Conservation (phyloP, 139 green algal genomes). For the Chlamydomonas sp. region DNA sequence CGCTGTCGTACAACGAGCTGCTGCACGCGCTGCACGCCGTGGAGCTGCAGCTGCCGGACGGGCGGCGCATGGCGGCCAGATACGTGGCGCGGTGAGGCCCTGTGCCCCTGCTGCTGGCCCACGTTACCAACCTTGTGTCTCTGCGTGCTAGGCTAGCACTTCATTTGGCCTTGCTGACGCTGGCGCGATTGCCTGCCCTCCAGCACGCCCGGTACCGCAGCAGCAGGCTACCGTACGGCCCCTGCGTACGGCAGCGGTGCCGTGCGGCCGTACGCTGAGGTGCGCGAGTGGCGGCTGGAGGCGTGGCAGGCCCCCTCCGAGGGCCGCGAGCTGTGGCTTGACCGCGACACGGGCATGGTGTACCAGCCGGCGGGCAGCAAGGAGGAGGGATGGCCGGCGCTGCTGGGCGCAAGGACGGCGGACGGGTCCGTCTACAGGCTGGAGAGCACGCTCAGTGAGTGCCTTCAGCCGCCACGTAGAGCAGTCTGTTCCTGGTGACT, state of each 20-base stretch:
- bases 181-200: too few species aligned
- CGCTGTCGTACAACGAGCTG: constrained; percentile 38
- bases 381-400: constrained; percentile 26
- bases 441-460: constrained; percentile 37
- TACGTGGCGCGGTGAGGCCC: background rate
- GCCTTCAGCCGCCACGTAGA: background rate
- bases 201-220: too few species aligned
- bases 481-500: background rate
- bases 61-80: background rate
- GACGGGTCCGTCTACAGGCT: constrained; percentile 10
- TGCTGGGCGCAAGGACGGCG: constrained; percentile 16
- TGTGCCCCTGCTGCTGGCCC: too few species aligned
- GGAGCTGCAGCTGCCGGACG: constrained; percentile 34
- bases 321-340: constrained; percentile 26
- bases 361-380: constrained; percentile 16
- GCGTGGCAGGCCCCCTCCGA: constrained; percentile 7
- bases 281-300: constrained; percentile 36
- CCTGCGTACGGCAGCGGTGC: background rate
- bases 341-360: constrained; percentile 18
- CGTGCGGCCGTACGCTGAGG: background rate
- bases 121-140: too few species aligned
- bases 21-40: constrained; percentile 36
- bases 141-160: too few species aligned
- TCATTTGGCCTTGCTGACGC: too few species aligned
- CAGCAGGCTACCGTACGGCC: background rate